Percentiles rank a stretch among this genome's conserved stretches.
These are phyloP conservation scores for Fabrea salina DNA, from an alignment of 169 alveolate genomes.

Conservation along the genomic window DNA sequence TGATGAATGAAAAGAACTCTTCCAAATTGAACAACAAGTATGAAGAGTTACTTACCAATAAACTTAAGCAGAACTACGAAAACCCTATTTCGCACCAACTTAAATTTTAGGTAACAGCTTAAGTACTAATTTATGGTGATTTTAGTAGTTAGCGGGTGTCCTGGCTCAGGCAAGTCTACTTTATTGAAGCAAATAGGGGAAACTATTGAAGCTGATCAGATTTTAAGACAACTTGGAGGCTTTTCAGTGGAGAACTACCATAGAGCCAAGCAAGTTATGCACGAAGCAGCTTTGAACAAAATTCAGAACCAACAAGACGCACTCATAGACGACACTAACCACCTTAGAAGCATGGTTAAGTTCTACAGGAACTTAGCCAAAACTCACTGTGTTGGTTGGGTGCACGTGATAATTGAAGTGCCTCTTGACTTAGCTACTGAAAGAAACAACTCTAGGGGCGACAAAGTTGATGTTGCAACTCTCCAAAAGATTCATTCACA, in stretches of 20 bases:
- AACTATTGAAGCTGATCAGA: background rate
- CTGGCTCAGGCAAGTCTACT: background rate
- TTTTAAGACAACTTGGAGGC: background rate
- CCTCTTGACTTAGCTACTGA: too few relatives aligned
- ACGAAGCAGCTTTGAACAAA: background rate
- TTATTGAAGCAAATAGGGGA: background rate
- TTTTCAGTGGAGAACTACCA: background rate
- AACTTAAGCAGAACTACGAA: too few relatives aligned
- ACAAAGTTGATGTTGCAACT: too few relatives aligned
- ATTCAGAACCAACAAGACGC: background rate
- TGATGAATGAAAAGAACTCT: too few relatives aligned
- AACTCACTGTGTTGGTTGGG: background rate
- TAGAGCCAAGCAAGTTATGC: background rate
- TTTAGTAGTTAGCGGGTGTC: background rate
- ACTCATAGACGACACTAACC: background rate
- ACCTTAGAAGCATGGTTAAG: background rate
- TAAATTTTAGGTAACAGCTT: too few relatives aligned
- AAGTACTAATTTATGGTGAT: too few relatives aligned
- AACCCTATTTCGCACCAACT: too few relatives aligned
- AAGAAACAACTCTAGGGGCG: too few relatives aligned
- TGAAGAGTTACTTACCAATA: too few relatives aligned
- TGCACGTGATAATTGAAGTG: background rate
- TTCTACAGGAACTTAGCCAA: background rate
- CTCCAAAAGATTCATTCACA: too few relatives aligned
- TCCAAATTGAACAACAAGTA: too few relatives aligned